phyloP scores from a whole-genome alignment of 1,139 yeast genomes.

The Yamadazyma blattariae region DNA sequence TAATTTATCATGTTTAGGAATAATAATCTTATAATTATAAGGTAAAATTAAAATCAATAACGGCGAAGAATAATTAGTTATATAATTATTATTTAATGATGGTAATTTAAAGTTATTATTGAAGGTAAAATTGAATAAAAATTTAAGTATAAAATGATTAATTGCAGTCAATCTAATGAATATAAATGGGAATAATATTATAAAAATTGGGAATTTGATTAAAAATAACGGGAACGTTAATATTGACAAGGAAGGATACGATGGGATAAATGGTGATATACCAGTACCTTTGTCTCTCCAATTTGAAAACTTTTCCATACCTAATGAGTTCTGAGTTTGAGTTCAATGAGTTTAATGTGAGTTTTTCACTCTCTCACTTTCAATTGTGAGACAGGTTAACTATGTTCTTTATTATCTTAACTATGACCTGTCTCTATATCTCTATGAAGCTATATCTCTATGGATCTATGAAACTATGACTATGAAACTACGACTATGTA shows the following conservation, averaged over 20 bases:
- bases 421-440: too few relatives aligned
- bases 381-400: too few relatives aligned
- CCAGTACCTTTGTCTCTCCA: conserved; percentile 84
- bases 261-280: conserved; percentile 67
- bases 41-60: conserved; percentile 32
- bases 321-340: too few relatives aligned
- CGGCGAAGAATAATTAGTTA: conserved; percentile 57
- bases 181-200: conserved; percentile 16
- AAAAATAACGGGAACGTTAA: conserved; percentile 14
- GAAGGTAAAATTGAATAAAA: conserved; percentile 23
- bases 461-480: too few relatives aligned
- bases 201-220: conserved; percentile 26
- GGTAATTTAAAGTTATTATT: too few relatives aligned
- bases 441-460: too few relatives aligned
- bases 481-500: too few relatives aligned
- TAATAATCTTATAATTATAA: conserved; percentile 25
- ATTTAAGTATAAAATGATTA: conserved; percentile 18
- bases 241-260: conserved; percentile 3
- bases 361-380: too few relatives aligned
- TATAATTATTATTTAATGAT: conserved; percentile 18
- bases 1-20: conserved; percentile 44
- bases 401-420: too few relatives aligned
- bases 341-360: too few relatives aligned
- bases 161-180: conserved; percentile 6
- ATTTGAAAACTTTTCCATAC: conserved; percentile 76